These are phyloP conservation scores for Phaffia tasmanica DNA, from an alignment of 768 basidiomycete genomes.

Conservation along the genomic window DNA sequence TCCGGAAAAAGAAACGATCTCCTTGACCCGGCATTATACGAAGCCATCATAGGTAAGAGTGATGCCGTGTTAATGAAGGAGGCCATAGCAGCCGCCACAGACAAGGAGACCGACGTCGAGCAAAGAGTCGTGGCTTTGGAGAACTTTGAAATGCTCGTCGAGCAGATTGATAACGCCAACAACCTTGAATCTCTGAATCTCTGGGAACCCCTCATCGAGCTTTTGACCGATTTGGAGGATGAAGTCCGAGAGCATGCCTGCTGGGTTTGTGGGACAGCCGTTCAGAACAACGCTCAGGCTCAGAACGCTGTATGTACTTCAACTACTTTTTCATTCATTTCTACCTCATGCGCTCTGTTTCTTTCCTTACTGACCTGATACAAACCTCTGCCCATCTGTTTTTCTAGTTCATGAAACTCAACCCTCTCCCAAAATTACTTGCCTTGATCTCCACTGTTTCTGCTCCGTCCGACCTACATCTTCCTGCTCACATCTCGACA, in stretches of 20 bases:
- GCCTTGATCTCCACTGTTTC: conserved; percentile 47
- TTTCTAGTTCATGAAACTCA: conserved; percentile 40
- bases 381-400: not conserved
- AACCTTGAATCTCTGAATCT: conserved; percentile 63
- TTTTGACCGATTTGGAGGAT: conserved; percentile 53
- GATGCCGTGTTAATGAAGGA: conserved; percentile 71
- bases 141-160: conserved; percentile 77
- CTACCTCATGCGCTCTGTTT: not conserved
- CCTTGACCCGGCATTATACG: conserved; percentile 57
- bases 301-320: conserved; percentile 54
- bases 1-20: conserved; percentile 41
- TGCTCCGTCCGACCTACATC: conserved; percentile 25
- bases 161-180: conserved; percentile 85
- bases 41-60: conserved; percentile 69
- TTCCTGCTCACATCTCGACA: conserved; percentile 16
- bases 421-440: conserved; percentile 57
- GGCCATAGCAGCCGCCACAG: conserved; percentile 35
- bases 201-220: conserved; percentile 62
- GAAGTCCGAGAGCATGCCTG: conserved; percentile 52
- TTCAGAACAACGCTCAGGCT: conserved; percentile 71
- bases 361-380: not conserved
- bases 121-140: conserved; percentile 47
- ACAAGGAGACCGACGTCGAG: conserved; percentile 32
- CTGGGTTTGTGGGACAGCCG: conserved; percentile 79
- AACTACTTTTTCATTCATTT: not conserved